Percentiles rank a stretch among this genome's conserved stretches.
Evolutionary conservation across 1,284 basidiomycete genomes (phyloP).

Genomic region (Trametes sp.): DNA sequence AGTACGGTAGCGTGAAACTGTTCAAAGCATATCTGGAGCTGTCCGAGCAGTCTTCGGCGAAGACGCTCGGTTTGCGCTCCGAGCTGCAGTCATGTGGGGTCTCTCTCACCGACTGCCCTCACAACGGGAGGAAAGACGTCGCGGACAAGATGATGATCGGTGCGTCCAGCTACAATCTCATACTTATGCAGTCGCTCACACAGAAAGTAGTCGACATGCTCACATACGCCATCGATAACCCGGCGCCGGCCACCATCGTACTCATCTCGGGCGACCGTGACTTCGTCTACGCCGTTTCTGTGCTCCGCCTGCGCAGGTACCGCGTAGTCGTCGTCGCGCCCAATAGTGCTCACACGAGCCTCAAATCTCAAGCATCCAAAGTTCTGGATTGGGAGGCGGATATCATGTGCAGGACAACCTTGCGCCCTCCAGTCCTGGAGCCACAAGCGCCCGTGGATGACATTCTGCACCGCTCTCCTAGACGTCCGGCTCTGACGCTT

Average conservation of each 20-base stretch:
- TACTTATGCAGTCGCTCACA: not conserved
- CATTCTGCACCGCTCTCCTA: constrained; percentile 25
- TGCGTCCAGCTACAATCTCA: constrained; percentile 38
- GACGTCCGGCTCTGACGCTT: constrained; percentile 21
- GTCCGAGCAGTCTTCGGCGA: constrained; percentile 42
- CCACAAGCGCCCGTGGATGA: constrained; percentile 19
- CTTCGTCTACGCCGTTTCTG: constrained; percentile 64
- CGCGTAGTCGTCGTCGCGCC: constrained; percentile 57
- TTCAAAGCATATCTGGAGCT: constrained; percentile 62
- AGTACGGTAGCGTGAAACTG: constrained; percentile 39
- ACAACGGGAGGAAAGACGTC: constrained; percentile 51
- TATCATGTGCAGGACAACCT: constrained; percentile 40
- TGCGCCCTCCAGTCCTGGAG: constrained; percentile 10
- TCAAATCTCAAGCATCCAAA: constrained; percentile 61
- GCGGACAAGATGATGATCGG: constrained; percentile 53
- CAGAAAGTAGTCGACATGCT: constrained; percentile 65
- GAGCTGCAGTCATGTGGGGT: constrained; percentile 51
- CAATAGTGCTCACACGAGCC: constrained; percentile 45
- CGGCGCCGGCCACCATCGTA: constrained; percentile 57
- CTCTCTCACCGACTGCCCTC: constrained; percentile 52
- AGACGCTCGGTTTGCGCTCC: constrained; percentile 52
- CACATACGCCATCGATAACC: constrained; percentile 63
- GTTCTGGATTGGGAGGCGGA: constrained; percentile 60
- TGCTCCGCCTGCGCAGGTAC: constrained; percentile 57
- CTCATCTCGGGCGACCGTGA: constrained; percentile 66